Conservation (phyloP, 768 basidiomycete species). For the Russula dissimulans region DNA sequence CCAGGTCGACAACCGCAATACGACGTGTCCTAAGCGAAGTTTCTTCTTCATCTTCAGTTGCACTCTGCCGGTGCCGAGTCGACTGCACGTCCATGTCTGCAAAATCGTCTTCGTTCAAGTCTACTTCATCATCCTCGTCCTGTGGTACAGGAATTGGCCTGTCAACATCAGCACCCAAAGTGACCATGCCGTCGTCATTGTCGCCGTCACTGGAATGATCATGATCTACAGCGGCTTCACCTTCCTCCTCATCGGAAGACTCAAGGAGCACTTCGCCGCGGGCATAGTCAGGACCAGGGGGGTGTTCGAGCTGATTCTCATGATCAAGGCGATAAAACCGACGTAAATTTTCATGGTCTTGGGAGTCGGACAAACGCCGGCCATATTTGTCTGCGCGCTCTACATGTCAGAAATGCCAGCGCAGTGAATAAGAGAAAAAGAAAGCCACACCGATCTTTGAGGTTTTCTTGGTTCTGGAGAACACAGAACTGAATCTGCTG, state of each 20-base stretch:
- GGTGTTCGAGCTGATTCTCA: constrained; percentile 31
- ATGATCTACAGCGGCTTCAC: constrained; percentile 20
- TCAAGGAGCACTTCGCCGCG: constrained; percentile 83
- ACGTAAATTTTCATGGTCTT: constrained; percentile 66
- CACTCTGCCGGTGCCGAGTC: constrained; percentile 42
- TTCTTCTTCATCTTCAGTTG: constrained; percentile 28
- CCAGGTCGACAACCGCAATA: constrained; percentile 88
- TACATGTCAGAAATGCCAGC: constrained; percentile 9
- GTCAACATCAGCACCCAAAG: constrained; percentile 40
- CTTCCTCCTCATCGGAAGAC: constrained; percentile 73
- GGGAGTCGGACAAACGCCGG: constrained; percentile 52
- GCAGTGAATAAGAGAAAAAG: constrained; percentile 6
- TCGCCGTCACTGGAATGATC: constrained; percentile 31
- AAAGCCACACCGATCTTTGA: constrained; percentile 25
- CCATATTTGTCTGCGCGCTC: constrained; percentile 85
- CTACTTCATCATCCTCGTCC: constrained; percentile 47
- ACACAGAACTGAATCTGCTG: constrained; percentile 79
- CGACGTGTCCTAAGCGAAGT: constrained; percentile 48
- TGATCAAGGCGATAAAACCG: constrained; percentile 71
- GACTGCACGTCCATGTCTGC: constrained; percentile 70
- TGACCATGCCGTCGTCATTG: constrained; percentile 41
- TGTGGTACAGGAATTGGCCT: constrained; percentile 34
- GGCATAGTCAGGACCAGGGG: constrained; percentile 63
- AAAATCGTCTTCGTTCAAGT: constrained; percentile 70
- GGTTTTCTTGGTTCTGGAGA: constrained; percentile 35